Base-by-base conservation (phyloP, 2,329 filamentous ascomycete species). In the Exophiala phaeomuriformis region DNA sequence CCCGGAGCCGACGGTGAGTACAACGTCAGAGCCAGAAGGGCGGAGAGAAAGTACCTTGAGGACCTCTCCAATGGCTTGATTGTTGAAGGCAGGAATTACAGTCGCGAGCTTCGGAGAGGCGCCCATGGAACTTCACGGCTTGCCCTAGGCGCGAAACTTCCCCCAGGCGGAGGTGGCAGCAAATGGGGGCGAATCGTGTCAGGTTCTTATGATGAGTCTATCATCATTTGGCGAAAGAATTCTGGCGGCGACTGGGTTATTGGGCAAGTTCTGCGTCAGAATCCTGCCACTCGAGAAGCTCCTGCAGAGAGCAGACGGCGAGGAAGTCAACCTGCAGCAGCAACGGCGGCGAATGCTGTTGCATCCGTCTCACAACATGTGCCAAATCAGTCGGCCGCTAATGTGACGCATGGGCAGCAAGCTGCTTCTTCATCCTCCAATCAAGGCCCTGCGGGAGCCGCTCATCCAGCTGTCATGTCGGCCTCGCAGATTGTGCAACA, bases 181-280 rank as follows among this genome's bases (percentile, higher is more conserved):
- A 84, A 79, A 61, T 96, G 91, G 75, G 89, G 86, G 6, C 84
- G 90, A n/a, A 98, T 98, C 55, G 89, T 98, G 2, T 96, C 90
- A 4, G 93, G 93, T 2, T 95, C 90, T 0, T 98, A 98, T 63
- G 93, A 98, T 63, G 89, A 95, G 71, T 90, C 84, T 7, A 89
- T 98, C 62, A 90, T 96, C 61, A 88, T 98, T 52, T 98, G 93
- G 93, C 85, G 87, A 62, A 84, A 88, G 57, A 86, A 94, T 60
- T 81, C 83, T 60, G 84, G 93, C 61, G 90, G 90, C 2, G 81
- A 86, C 29, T 97, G 93, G 90, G 84, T 84, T 61, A 82, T 84
- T 50, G 82, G 83, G 33, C 87, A 91, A 60, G 81, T 81, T 42
- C 75, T 95, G 6, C 79, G 83, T 37, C 88, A 94, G 66, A 85